Evolutionary conservation across 2,329 filamentous ascomycete genomes (phyloP).

Genomic region (Fusarium abutilonis): DNA sequence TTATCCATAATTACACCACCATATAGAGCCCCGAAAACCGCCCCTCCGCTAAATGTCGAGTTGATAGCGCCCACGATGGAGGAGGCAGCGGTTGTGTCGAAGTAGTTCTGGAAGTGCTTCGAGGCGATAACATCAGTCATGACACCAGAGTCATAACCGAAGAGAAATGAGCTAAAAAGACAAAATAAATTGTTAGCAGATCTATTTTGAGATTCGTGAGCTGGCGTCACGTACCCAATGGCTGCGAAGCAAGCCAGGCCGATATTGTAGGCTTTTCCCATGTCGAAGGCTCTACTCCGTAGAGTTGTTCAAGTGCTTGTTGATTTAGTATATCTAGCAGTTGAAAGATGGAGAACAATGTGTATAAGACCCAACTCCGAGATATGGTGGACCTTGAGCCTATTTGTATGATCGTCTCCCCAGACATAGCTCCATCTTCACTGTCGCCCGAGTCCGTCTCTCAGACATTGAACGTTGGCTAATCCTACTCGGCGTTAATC

Average conservation of each 20-base stretch:
- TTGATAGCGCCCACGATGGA: conserved; percentile 66
- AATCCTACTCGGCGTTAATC: conserved; percentile 2
- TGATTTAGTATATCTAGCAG: neutral
- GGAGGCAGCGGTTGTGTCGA: conserved; percentile 58
- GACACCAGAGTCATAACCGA: conserved; percentile 54
- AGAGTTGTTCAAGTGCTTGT: neutral
- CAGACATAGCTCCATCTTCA: conserved; percentile 6
- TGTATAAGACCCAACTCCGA: neutral
- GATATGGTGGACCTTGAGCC: conserved; percentile 5
- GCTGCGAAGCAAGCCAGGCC: conserved; percentile 54
- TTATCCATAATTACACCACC: conserved; percentile 61
- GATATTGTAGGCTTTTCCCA: conserved; percentile 54
- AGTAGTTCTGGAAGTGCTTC: conserved; percentile 61
- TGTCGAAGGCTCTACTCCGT: conserved; percentile 31
- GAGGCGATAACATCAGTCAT: conserved; percentile 63
- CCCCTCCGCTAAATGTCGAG: conserved; percentile 59
- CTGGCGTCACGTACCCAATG: conserved; percentile 49
- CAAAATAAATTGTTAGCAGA: conserved; percentile 5
- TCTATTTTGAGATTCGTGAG: neutral
- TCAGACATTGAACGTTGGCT: conserved; percentile 6
- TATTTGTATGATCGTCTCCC: conserved; percentile 34
- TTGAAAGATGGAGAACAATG: neutral
- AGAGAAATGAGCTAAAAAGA: conserved; percentile 52
- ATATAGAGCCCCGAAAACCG: conserved; percentile 41
- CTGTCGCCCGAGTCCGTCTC: conserved; percentile 3